Evolutionary conservation across 2,329 filamentous ascomycete species (phyloP).

Genomic region (Exophiala xenobiotica): DNA sequence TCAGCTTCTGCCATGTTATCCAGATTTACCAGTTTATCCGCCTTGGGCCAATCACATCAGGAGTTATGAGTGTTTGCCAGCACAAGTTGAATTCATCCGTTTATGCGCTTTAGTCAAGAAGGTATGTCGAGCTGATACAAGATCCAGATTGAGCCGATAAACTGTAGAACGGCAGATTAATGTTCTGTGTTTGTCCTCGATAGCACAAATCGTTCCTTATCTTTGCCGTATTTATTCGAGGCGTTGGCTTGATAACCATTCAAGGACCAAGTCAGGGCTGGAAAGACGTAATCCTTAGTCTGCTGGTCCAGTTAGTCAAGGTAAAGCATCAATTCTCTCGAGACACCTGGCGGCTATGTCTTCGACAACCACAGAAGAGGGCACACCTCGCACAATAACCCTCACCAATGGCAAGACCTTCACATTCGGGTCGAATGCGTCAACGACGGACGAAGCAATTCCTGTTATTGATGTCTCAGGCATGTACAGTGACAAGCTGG

Average conservation of each 20-base stretch:
- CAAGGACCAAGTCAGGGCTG: not conserved
- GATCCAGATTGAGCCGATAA: not conserved
- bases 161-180: not conserved
- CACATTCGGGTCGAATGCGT: constrained; percentile 11
- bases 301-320: too few species aligned
- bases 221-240: constrained; percentile 1
- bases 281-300: too few species aligned
- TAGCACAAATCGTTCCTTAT: not conserved
- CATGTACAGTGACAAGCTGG: constrained; percentile 37
- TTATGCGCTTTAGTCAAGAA: not conserved
- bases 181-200: not conserved
- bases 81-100: not conserved
- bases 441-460: constrained; percentile 31
- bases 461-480: constrained; percentile 47
- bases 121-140: not conserved
- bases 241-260: not conserved
- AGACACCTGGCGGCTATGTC: not conserved
- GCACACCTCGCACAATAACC: constrained; percentile 1
- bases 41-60: not conserved
- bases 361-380: not conserved
- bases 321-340: too few species aligned
- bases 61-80: not conserved
- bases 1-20: not conserved
- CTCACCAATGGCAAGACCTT: constrained; percentile 15
- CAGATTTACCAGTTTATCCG: not conserved